Evolutionary conservation across 1,284 basidiomycete species (phyloP), one percentile per base, ranked within the genome.

Genomic region (Cutaneotrichosporon mucoides): DNA sequence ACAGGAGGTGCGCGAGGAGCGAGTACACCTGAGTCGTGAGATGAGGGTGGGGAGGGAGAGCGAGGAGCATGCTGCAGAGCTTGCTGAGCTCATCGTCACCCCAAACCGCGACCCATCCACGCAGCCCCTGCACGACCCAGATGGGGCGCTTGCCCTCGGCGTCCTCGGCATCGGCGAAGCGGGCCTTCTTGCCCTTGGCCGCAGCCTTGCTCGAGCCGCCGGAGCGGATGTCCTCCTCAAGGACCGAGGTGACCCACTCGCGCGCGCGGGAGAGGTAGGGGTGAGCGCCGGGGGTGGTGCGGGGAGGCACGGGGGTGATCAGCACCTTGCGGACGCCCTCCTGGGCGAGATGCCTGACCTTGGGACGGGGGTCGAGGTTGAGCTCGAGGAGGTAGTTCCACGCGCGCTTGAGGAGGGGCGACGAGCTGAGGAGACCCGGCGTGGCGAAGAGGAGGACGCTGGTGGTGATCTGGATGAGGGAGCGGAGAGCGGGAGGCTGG

Each of bases 301-400:
- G 81, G 0, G 92, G 92, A 5, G 86, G 81, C 1, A 91, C 88
- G 12, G 92, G 90, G 11, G 83, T 82, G 5, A 82, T 80, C 35
- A 94, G 81, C 4, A 93, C 82, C 66, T 90, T 87, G 64, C 83
- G 83, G 44, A 99, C 83, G 24, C 90, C 84, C 68, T 97, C 92
- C 57, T 89, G 88, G 8, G 95, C 93, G 65, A 88, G 85, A 77
- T 87, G 93, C 59, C 96, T 86, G 50, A 99, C 92, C 80, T 99
- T 98, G 41, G 96, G 95, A 48, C 95, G 82, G 2, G 87, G 84
- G 79, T 99, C 95, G 53, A 92, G 81, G 67, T 86, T 88, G 53
- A 98, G 80, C 61, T 89, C 86, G 50, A 99, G 81, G 50, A 95
- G 87, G 49, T 89, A 85, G 67, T 89, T 83, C 72, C 78, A 76